phyloP scores from a whole-genome alignment of 495 filamentous ascomycete genomes.

The Saxophila tyrrhenica region DNA sequence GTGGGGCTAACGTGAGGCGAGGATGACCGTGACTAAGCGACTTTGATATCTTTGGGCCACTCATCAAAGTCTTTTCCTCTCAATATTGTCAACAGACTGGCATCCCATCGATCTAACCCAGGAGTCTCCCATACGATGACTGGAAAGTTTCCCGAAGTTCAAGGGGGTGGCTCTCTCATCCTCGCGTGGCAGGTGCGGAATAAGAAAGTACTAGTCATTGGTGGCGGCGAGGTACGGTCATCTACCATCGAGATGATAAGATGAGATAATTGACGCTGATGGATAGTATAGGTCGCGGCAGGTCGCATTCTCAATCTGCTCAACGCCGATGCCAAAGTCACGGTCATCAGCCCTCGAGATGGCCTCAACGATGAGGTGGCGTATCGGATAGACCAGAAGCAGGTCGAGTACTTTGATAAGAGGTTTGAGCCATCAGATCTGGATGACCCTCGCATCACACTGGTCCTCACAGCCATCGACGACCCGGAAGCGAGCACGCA shows the following conservation, averaged over 20 bases:
- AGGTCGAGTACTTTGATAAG: slow-evolving; percentile 68
- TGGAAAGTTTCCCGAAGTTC: slow-evolving; percentile 59
- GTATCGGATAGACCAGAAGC: slow-evolving; percentile 57
- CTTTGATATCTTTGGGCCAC: too few species aligned
- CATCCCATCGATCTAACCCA: too few species aligned
- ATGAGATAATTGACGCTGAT: slow-evolving; percentile 23
- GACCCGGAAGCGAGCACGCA: slow-evolving; percentile 74
- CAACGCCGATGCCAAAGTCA: slow-evolving; percentile 86
- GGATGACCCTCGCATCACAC: slow-evolving; percentile 51
- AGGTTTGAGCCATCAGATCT: slow-evolving; percentile 74
- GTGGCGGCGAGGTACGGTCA: slow-evolving; percentile 72
- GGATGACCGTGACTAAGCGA: too few species aligned
- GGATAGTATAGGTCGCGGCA: slow-evolving; percentile 64
- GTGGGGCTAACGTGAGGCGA: too few species aligned
- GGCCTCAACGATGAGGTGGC: slow-evolving; percentile 83
- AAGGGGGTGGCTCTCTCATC: slow-evolving; percentile 84
- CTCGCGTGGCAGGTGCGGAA: slow-evolving; percentile 86
- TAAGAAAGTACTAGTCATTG: slow-evolving; percentile 75
- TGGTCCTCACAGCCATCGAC: slow-evolving; percentile 89
- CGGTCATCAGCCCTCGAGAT: slow-evolving; percentile 64
- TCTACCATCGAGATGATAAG: background rate
- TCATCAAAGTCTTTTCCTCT: too few species aligned
- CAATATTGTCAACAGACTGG: too few species aligned
- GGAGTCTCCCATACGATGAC: too few species aligned
- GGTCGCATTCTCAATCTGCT: slow-evolving; percentile 85